These are phyloP conservation scores for Hyparrhenia diplandra DNA, from an alignment of 176 grass and related monocot species.

Conservation along the genomic window DNA sequence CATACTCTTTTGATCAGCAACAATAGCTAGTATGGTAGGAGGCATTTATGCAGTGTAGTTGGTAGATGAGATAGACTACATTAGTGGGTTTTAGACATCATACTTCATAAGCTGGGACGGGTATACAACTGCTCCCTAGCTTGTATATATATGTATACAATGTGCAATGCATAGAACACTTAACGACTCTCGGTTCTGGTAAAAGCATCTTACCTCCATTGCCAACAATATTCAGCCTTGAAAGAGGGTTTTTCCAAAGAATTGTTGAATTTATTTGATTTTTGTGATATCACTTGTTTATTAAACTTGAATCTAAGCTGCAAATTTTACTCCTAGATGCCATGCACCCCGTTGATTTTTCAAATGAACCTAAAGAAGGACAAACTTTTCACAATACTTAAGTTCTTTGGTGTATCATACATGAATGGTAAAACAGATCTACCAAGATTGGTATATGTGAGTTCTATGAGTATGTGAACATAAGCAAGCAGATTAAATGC, in stretches of 20 bases:
- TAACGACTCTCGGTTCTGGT: background rate
- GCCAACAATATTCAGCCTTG: background rate
- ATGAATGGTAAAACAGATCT: conserved; percentile 23
- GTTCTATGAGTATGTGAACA: conserved; percentile 25
- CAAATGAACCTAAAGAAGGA: background rate
- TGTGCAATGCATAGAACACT: background rate
- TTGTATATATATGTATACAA: background rate
- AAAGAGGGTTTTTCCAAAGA: background rate
- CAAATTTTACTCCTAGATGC: background rate
- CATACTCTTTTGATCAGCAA: background rate
- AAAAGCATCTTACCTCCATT: background rate
- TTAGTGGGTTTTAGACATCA: background rate
- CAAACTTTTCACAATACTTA: background rate
- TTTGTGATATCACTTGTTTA: background rate
- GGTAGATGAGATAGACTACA: background rate
- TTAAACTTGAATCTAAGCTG: background rate
- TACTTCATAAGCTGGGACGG: background rate
- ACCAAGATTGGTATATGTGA: conserved; percentile 16
- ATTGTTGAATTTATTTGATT: background rate
- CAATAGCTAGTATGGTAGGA: background rate
- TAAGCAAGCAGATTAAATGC: conserved; percentile 47
- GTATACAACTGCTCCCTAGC: background rate
- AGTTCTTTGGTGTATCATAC: background rate
- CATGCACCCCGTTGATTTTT: background rate
- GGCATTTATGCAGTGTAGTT: background rate